Conservation (phyloP, 257 asterid genomes). For the Capsicum rhomboideum region DNA sequence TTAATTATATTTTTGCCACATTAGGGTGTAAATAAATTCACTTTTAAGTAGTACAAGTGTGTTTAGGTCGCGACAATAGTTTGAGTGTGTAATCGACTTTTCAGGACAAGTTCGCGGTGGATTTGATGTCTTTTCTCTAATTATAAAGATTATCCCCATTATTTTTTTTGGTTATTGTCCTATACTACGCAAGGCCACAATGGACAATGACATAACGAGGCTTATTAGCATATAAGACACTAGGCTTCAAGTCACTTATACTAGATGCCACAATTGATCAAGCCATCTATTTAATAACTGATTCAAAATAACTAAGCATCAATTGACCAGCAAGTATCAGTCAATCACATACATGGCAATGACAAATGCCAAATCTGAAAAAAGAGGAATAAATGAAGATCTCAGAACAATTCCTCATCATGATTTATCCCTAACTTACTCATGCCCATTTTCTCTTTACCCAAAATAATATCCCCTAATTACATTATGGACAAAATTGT, state of each 20-base stretch:
- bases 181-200: neutral
- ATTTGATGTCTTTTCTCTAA: too few relatives aligned
- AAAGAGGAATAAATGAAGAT: neutral
- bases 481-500: neutral
- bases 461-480: neutral
- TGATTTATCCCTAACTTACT: neutral
- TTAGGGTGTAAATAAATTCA: too few relatives aligned
- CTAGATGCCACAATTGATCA: neutral
- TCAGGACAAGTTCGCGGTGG: too few relatives aligned
- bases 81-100: too few relatives aligned
- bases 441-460: neutral
- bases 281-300: neutral
- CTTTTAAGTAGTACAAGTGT: too few relatives aligned
- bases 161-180: neutral
- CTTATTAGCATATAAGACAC: neutral
- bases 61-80: too few relatives aligned
- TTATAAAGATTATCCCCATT: neutral
- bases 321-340: neutral
- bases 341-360: neutral
- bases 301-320: neutral
- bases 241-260: neutral
- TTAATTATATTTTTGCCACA: too few relatives aligned
- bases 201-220: neutral
- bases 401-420: neutral
- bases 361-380: neutral